Base-by-base conservation (phyloP, 169 alveolate species). In the Plasmodium relictum region DNA sequence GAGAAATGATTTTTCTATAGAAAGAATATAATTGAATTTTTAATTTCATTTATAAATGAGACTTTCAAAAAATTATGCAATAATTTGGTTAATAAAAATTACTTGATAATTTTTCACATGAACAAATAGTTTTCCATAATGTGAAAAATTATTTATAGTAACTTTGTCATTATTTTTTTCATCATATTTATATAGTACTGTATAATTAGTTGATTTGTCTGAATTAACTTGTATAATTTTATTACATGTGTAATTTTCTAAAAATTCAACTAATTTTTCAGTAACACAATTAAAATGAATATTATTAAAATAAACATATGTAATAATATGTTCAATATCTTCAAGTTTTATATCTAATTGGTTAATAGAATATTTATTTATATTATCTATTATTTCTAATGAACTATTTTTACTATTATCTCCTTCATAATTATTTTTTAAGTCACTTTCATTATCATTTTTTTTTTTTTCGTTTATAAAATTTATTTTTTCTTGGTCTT, bases 101-200 rank as follows among this genome's bases (percentile, higher is more conserved):
- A 83, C 91, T 83, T 83, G 85, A 83, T 83, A 83, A 68, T 68
- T 83, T 83, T 68, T 83, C 31, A 83, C 91, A 68, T 83, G 91
- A 66, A 83, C 91, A 83, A 83, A 83, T 42, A 83, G 54, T 71
- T 83, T 83, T 31, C 91, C 91, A 66, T 37, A 56, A 83, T 83
- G 91, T 16, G 91, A 20, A 83, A 83, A 83, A 26, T 83, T 83
- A 83, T 68, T 66, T 42, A 83, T 56, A 20, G 68, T 24, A 52
- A 83, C 85, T 37, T 56, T 83, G 50, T 83, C 85, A 68, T 83
- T 42, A 54, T 52, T 83, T 83, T 68, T 83, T 83, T 68, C 91
- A 62, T 83, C 73, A 83, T 83, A 61, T 59, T 83, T 83, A 62
- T 83, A 83, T 54, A 83, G 24, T 22, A 83, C 41, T 16, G 91